Base-by-base conservation (phyloP, 2,329 filamentous ascomycete genomes). In the Alternaria sp. region DNA sequence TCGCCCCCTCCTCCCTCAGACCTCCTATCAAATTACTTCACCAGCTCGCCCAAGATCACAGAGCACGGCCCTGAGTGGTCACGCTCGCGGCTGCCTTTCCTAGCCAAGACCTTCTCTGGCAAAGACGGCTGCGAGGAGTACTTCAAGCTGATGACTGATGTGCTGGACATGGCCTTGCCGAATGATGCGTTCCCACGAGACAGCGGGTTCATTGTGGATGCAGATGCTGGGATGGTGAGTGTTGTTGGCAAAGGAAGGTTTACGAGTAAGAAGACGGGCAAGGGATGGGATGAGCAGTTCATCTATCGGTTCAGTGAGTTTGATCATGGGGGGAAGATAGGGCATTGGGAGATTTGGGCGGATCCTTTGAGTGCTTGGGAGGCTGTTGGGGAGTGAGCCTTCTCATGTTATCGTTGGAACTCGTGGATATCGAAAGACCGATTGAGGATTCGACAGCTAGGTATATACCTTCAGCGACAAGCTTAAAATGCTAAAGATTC, bases 301-400 rank as follows among this genome's bases (percentile, higher is more conserved):
- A 77, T 82, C 12, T 81, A 82, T 67, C 65, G 77, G 51, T 74
- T 83, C 47, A 79, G 81, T 67, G 78, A 61, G 8, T 82, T 81
- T 62, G 78, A 83, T 68, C 68, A 69, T 7, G 63, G 78, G 17
- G 79, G 79, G 0, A 79, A 65, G 69, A 79, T 83, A 63, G 81
- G 79, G 26, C 73, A 78, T 67, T 82, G 80, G 79, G 80, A 83
- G 68, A 81, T 83, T 54, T 83, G 81, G 81, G 80, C 79, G 13
- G 81, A 83, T 74, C 79, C 79, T 12, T 66, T 82, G 59, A 81
- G 78, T 63, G 81, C 81, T 32, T 82, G 80, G 81, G 73, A 76
- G 25, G 81, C 80, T 59, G 79, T 77, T 65, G 73, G 67, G 13
- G 73, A 67, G 56, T 70, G 45, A 65, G 25, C n/a, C 13, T 32